Percentiles rank a stretch among this genome's conserved stretches.
phyloP scores from a whole-genome alignment of 208 protist genomes.

The Trypanosoma vivax region DNA sequence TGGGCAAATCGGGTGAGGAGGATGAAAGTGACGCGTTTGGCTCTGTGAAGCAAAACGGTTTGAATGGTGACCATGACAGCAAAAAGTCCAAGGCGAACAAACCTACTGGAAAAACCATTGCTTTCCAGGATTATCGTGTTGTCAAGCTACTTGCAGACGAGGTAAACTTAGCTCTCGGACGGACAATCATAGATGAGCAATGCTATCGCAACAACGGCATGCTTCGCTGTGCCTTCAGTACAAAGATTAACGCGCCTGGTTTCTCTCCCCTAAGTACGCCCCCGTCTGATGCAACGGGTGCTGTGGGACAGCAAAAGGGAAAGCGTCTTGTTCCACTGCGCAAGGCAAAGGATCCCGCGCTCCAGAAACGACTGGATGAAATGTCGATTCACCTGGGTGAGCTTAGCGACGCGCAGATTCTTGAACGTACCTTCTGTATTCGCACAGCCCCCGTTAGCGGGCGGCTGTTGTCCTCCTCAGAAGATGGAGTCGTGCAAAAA shows the following conservation, averaged over 20 bases:
- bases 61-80: not conserved
- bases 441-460: constrained; percentile 33
- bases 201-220: constrained; percentile 72
- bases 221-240: constrained; percentile 75
- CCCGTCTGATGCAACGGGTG: not conserved
- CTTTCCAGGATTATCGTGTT: constrained; percentile 74
- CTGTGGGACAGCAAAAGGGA: constrained; percentile 5
- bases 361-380: constrained; percentile 42
- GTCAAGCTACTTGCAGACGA: constrained; percentile 73
- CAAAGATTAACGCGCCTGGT: constrained; percentile 29
- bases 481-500: not conserved
- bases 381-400: constrained; percentile 43
- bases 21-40: constrained; percentile 23
- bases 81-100: not conserved
- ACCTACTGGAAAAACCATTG: constrained; percentile 31
- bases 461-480: not conserved
- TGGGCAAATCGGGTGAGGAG: constrained; percentile 14
- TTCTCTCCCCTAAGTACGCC: not conserved
- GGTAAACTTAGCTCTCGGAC: constrained; percentile 63
- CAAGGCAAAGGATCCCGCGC: constrained; percentile 33
- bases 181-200: constrained; percentile 51
- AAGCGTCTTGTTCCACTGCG: constrained; percentile 38
- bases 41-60: not conserved
- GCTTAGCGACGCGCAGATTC: constrained; percentile 59
- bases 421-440: constrained; percentile 61